Percentiles rank a stretch among this genome's conserved stretches.
These are phyloP conservation scores for Fusarium sp. DNA, from an alignment of 2,329 filamentous ascomycete genomes.

Conservation along the genomic window DNA sequence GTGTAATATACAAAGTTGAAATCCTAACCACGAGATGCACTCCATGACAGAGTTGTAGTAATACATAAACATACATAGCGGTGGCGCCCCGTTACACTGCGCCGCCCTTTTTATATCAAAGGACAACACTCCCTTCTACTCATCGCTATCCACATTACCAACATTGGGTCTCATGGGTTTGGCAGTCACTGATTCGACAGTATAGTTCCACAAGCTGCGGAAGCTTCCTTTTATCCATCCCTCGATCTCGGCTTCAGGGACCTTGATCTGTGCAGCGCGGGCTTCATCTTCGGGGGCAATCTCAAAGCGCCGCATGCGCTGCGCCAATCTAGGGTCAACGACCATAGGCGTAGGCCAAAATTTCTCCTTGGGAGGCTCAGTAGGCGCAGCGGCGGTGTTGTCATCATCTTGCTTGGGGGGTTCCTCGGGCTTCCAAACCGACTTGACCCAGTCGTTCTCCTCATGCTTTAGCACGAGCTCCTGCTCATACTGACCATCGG, in stretches of 20 bases:
- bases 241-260: constrained; percentile 73
- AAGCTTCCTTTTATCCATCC: constrained; percentile 71
- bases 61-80: constrained; percentile 31
- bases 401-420: constrained; percentile 54
- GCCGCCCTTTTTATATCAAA: background rate
- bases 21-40: constrained; percentile 17
- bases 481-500: constrained; percentile 50
- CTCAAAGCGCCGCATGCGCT: constrained; percentile 82
- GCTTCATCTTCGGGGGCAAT: constrained; percentile 74
- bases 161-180: constrained; percentile 54
- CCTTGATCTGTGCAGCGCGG: constrained; percentile 66
- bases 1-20: constrained; percentile 34
- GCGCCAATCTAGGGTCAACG: constrained; percentile 77
- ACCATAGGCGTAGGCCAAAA: constrained; percentile 80
- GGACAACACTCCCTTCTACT: constrained; percentile 18
- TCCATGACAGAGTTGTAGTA: constrained; percentile 16
- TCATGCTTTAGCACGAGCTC: constrained; percentile 71
- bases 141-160: constrained; percentile 51
- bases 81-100: background rate
- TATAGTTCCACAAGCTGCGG: constrained; percentile 62
- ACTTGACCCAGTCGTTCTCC: constrained; percentile 86
- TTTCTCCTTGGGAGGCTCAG: constrained; percentile 64
- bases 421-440: constrained; percentile 67
- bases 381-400: constrained; percentile 44
- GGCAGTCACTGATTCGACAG: constrained; percentile 49